Evolutionary conservation across 2,329 filamentous ascomycete species (phyloP), one percentile per base, ranked within the genome.

Genomic region (Fusarium piperis): DNA sequence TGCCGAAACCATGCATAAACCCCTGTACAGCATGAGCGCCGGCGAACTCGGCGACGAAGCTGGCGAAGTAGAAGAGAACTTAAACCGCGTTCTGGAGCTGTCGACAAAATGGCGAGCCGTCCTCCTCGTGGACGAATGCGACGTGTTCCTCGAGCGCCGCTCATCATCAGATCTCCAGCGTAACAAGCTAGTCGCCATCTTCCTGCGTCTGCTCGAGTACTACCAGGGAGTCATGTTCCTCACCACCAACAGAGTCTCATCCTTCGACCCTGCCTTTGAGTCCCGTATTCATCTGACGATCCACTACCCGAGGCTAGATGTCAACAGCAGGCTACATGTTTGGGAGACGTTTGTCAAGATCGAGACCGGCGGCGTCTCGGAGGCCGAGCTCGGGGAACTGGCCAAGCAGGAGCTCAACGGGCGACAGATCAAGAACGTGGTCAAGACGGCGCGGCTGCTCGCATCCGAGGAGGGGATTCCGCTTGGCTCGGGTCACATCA

Each of bases 181-280:
- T 20, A 68, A 64, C 46, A 68, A 59, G 20, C 53, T 68, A 2
- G 64, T 68, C 1, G 51, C 64, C 11, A 68, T 64, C 32, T 69
- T 69, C 12, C 56, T 68, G 1, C 11, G 56, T 5, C 36, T 69
- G 2, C 56, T 69, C 5, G 56, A 65, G 33, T 62, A 62, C 61
- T 68, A 68, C 1, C 48, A 69, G 3, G 65, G 65, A 0, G 51
- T 69, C 32, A 68, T 68, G 65, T 69, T 69, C 13, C 28, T 69
- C 32, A 65, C 61, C 0, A 65, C 56, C 4, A 69, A 68, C 10
- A n/a, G 65, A 28, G 51, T 61, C 4, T 41, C 65, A 0, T n/a
- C 65, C 0, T 68, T 69, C 15, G 61, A 69, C 23, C 67, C 65
- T 0, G 65, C 67, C 0, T 65, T 68, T 23, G 56, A 69, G 13